These are phyloP conservation scores for Butyriboletus appendiculatus DNA, from an alignment of 1,284 basidiomycete genomes.

Conservation along the genomic window DNA sequence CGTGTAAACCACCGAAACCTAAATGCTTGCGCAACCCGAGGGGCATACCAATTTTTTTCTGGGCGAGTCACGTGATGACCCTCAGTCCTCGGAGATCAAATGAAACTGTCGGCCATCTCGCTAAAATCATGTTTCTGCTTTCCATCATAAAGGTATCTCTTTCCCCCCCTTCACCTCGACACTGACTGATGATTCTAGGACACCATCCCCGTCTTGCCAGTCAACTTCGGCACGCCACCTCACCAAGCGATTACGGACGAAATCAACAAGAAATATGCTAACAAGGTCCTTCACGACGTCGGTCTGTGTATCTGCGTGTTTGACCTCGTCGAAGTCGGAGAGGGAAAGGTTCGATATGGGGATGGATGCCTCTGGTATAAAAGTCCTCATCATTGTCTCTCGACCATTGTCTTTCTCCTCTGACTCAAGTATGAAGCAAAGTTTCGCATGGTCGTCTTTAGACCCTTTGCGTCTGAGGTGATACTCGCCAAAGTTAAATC, in stretches of 20 bases:
- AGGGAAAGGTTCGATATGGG: conserved; percentile 92
- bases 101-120: too few relatives aligned
- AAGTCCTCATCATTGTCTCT: conserved; percentile 49
- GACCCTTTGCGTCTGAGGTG: conserved; percentile 91
- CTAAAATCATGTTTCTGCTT: conserved; percentile 57
- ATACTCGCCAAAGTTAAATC: conserved; percentile 87
- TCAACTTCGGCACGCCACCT: conserved; percentile 69
- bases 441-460: conserved; percentile 89
- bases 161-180: not conserved
- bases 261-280: conserved; percentile 93
- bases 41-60: not conserved
- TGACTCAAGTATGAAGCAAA: conserved; percentile 54
- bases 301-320: conserved; percentile 90
- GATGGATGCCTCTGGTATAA: conserved; percentile 96
- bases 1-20: not conserved
- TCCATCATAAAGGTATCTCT: conserved; percentile 54
- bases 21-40: not conserved
- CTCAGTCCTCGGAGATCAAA: not conserved
- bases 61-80: conserved; percentile 19
- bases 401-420: not conserved
- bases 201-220: conserved; percentile 78
- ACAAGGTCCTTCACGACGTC: conserved; percentile 89
- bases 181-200: conserved; percentile 45
- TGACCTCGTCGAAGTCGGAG: conserved; percentile 83
- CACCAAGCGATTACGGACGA: conserved; percentile 77